Evolutionary conservation across 805 yeast genomes (phyloP), one percentile per base, ranked within the genome.

Genomic region (Ogataea corticis): DNA sequence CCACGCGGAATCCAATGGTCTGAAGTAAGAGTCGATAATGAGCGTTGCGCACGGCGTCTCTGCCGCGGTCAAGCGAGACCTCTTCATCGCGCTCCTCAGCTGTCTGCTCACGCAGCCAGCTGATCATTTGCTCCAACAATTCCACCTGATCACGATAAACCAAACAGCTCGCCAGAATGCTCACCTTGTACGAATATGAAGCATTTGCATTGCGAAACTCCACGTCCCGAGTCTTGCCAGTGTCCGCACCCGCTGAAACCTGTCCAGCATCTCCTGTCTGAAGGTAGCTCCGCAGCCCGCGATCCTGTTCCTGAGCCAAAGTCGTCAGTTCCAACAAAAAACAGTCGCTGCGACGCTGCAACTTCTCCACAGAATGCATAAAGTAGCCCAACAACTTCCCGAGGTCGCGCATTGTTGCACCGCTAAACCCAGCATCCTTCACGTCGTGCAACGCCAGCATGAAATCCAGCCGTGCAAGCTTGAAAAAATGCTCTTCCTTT

Each of bases 401-500:
- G 11, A 85, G 76, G 45, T 84, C 89, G 25, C 68, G 70, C 46
- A 88, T 70, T 3, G 81, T 69, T 13, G 66, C 59, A 0, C 80
- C 65, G 29, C 68, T 62, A 1, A 80, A 73, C 14, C 82, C 64
- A 6, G 83, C 80, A 27, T 69, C 68, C 21, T 73, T 66, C 55
- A 85, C 67, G 21, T 76, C 70, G 56, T 80, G 76, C 0, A 87
- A 59, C 2, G 76, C 58, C 13, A 73, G 61, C 75, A 92, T 76
- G 58, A 94, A 80, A 60, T 91, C 97, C 28, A 94, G 59, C 41
- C 96, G 70, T 55, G 74, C 83, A 28, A 87, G 62, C 28, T 77
- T 66, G 0, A 82, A 69, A 18, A 64, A 55, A 33, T 82, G 80
- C 41, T 72, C 75, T 46, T 85, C 83, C 33, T 79, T 75, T 38